Percentiles rank a stretch among this genome's conserved stretches.
phyloP scores from a whole-genome alignment of 768 basidiomycete genomes.

The Mycena galopus region DNA sequence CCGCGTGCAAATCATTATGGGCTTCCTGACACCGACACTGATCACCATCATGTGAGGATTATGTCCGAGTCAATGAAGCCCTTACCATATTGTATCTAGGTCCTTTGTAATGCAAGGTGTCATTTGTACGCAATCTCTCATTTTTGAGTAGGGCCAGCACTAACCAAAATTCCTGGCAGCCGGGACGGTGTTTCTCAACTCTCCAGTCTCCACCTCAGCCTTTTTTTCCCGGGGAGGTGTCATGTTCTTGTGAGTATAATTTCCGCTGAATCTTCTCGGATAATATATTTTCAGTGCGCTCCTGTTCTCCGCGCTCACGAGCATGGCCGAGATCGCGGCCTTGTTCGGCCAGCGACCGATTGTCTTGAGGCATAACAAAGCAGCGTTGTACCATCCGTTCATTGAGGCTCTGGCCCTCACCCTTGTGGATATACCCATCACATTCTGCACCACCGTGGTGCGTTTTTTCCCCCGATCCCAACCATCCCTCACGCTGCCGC shows the following conservation, averaged over 20 bases:
- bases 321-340: conserved; percentile 74
- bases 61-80: no score
- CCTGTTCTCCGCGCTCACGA: conserved; percentile 67
- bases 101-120: not conserved
- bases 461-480: conserved; percentile 70
- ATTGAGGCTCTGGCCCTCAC: conserved; percentile 60
- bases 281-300: not conserved
- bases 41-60: conserved; percentile 51
- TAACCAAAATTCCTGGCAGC: no score
- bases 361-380: conserved; percentile 56
- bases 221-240: conserved; percentile 84
- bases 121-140: no score
- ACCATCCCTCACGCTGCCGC: conserved; percentile 60
- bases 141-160: no score
- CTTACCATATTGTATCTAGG: no score
- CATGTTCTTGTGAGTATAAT: conserved; percentile 73
- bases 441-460: conserved; percentile 43
- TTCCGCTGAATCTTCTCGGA: no score
- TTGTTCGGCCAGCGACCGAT: conserved; percentile 62
- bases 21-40: conserved; percentile 46
- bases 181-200: conserved; percentile 74
- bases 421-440: conserved; percentile 61
- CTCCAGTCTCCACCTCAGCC: conserved; percentile 66
- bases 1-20: conserved; percentile 53
- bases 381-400: conserved; percentile 65